Evolutionary conservation across 495 filamentous ascomycete genomes (phyloP).

Genomic region (Wilcoxina mikolae): DNA sequence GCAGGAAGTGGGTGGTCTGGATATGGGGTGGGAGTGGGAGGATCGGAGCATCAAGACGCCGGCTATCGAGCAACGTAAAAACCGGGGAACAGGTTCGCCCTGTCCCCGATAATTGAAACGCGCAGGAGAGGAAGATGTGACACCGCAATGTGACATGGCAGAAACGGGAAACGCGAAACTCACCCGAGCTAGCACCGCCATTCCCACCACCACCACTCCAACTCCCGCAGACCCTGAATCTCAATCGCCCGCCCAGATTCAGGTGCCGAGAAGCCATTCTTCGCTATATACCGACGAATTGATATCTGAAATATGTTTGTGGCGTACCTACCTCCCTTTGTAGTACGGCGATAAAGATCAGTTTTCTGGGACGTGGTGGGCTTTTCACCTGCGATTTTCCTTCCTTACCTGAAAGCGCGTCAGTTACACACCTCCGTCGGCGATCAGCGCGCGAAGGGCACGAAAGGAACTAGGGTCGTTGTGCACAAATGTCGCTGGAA

Average conservation of each 20-base stretch:
- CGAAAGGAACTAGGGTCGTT: too few relatives aligned
- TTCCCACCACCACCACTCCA: background rate
- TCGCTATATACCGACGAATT: too few relatives aligned
- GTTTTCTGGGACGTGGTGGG: too few relatives aligned
- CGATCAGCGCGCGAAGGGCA: too few relatives aligned
- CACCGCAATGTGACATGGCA: background rate
- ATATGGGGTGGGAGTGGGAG: background rate
- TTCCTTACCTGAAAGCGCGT: too few relatives aligned
- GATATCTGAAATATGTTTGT: too few relatives aligned
- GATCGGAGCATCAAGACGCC: background rate
- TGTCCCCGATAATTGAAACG: background rate
- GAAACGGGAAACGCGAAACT: background rate
- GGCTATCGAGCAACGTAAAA: background rate
- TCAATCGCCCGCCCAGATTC: background rate
- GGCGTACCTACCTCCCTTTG: too few relatives aligned
- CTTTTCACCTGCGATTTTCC: too few relatives aligned
- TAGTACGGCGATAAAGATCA: too few relatives aligned
- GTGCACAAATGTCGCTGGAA: too few relatives aligned
- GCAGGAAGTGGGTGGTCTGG: background rate
- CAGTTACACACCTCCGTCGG: too few relatives aligned
- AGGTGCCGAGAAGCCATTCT: background rate
- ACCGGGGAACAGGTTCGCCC: background rate
- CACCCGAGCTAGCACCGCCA: background rate
- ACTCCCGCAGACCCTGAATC: background rate
- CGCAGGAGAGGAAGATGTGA: background rate